Conservation (phyloP, 306 rosid species). For the Sesbania bispinosa region DNA sequence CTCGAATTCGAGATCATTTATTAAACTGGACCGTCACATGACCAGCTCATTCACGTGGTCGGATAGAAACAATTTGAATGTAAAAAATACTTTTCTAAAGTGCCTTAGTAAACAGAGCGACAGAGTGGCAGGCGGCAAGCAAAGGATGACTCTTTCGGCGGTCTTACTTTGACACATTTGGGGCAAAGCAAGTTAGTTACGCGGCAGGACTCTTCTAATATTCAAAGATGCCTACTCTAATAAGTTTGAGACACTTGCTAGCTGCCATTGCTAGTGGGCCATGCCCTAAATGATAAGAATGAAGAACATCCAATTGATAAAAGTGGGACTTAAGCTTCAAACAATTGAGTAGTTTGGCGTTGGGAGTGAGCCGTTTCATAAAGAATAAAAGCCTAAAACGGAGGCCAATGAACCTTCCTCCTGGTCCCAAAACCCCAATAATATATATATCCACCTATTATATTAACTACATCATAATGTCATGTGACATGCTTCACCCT, state of each 20-base stretch:
- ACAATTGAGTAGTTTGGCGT: neutral
- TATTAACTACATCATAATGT: conserved; percentile 14
- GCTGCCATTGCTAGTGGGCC: neutral
- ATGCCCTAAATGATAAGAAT: neutral
- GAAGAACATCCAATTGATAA: too few species aligned
- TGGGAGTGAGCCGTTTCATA: neutral
- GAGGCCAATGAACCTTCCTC: conserved; percentile 6
- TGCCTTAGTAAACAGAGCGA: neutral
- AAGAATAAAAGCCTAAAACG: neutral
- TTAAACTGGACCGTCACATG: too few species aligned
- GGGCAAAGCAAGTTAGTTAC: too few species aligned
- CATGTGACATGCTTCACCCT: conserved; percentile 1
- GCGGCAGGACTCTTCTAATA: neutral
- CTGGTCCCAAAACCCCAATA: neutral
- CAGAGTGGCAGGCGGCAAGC: conserved; percentile 18
- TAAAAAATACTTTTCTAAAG: neutral
- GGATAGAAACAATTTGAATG: too few species aligned
- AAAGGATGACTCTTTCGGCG: conserved; percentile 45
- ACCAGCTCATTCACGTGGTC: too few species aligned
- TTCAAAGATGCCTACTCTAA: neutral
- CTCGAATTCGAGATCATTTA: too few species aligned
- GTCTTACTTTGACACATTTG: conserved; percentile 21
- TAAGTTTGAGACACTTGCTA: neutral
- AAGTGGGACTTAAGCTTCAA: neutral
- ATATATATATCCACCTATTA: neutral